phyloP scores from a whole-genome alignment of 768 basidiomycete species.

The Suillus fuscotomentosus region DNA sequence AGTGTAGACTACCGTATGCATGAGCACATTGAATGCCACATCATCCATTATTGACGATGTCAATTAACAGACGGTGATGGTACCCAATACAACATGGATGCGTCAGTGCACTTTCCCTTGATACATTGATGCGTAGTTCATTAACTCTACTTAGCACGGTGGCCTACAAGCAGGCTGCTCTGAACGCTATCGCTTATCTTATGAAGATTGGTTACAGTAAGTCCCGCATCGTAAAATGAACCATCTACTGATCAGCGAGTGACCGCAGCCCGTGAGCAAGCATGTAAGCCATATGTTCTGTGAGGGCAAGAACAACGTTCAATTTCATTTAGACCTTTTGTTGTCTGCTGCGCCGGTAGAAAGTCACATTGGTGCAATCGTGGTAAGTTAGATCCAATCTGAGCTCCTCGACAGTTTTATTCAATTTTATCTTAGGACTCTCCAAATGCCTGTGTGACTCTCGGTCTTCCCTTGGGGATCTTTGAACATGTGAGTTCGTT shows the following conservation, averaged over 20 bases:
- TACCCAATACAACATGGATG: slow-evolving; percentile 76
- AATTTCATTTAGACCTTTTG: slow-evolving; percentile 48
- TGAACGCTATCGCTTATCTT: slow-evolving; percentile 74
- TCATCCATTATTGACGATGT: slow-evolving; percentile 1
- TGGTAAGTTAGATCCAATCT: slow-evolving; percentile 39
- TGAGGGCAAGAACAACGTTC: background rate
- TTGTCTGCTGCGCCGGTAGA: slow-evolving; percentile 71
- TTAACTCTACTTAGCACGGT: slow-evolving; percentile 47
- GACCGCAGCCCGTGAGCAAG: slow-evolving; percentile 67
- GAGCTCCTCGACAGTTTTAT: background rate
- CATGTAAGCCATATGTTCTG: slow-evolving; percentile 41
- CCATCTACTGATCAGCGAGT: background rate
- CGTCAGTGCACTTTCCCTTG: slow-evolving; percentile 38
- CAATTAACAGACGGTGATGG: slow-evolving; percentile 58
- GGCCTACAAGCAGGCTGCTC: slow-evolving; percentile 77
- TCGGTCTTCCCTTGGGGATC: slow-evolving; percentile 74
- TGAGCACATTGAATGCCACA: background rate
- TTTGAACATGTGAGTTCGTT: slow-evolving; percentile 58
- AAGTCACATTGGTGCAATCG: slow-evolving; percentile 67
- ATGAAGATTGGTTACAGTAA: slow-evolving; percentile 69
- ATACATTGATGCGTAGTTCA: background rate
- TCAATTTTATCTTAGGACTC: slow-evolving; percentile 47
- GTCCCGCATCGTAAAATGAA: slow-evolving; percentile 22
- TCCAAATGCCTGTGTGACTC: slow-evolving; percentile 75
- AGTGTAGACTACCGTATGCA: slow-evolving; percentile 66